Percentiles rank a stretch among this genome's conserved stretches.
These are phyloP conservation scores for Crithidia brevicula DNA, from an alignment of 208 protist species.

Conservation along the genomic window DNA sequence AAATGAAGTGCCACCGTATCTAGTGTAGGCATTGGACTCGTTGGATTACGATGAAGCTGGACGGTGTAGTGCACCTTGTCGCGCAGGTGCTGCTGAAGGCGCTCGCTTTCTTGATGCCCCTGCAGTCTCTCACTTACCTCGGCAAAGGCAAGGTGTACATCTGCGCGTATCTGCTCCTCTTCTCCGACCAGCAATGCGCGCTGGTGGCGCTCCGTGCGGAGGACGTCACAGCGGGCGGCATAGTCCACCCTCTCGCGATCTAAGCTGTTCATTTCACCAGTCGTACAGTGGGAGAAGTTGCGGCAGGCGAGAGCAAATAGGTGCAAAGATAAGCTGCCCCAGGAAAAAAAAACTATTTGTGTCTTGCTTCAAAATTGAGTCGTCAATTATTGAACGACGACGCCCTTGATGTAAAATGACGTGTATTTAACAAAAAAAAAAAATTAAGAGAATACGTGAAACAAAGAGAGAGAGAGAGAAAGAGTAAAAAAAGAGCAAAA, in stretches of 20 bases:
- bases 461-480: neutral
- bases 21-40: conserved; percentile 2
- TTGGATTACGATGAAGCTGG: conserved; percentile 7
- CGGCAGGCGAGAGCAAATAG: too few relatives aligned
- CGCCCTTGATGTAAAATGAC: too few relatives aligned
- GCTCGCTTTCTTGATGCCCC: neutral
- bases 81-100: neutral
- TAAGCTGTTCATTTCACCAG: too few relatives aligned
- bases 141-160: neutral
- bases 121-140: neutral
- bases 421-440: neutral
- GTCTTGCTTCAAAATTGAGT: too few relatives aligned
- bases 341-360: too few relatives aligned
- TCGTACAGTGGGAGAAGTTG: too few relatives aligned
- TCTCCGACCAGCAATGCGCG: neutral
- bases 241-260: neutral
- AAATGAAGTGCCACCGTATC: neutral
- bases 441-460: neutral
- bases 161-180: conserved; percentile 3
- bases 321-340: too few relatives aligned
- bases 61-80: neutral
- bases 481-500: neutral
- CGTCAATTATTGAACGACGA: too few relatives aligned
- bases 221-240: neutral
- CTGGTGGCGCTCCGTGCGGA: conserved; percentile 9